Percentiles rank a stretch among this genome's conserved stretches.
These are phyloP conservation scores for Phlyctochytrium arcticum DNA, from an alignment of 192 early-diverging fungal genomes.

Conservation along the genomic window DNA sequence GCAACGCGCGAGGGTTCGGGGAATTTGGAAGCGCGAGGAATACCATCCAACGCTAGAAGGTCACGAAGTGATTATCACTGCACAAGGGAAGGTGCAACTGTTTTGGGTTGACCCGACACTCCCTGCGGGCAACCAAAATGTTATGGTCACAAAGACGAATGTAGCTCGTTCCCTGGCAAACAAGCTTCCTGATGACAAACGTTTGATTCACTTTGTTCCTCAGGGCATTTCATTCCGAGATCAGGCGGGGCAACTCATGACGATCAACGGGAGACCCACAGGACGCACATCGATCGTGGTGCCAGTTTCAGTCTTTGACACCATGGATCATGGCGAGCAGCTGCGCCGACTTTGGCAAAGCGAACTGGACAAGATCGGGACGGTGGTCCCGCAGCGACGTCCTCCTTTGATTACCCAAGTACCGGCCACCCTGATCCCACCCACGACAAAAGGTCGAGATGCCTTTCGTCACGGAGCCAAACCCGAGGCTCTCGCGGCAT, in stretches of 20 bases:
- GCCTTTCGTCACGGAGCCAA: background rate
- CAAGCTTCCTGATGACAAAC: background rate
- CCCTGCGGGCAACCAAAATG: background rate
- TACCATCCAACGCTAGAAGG: conserved; percentile 1
- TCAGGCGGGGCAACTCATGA: background rate
- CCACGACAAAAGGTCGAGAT: background rate
- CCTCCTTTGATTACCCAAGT: background rate
- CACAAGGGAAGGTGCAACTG: background rate
- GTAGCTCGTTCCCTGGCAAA: background rate
- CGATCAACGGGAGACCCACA: background rate
- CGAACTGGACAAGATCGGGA: background rate
- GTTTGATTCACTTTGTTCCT: background rate
- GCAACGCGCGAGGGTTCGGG: background rate
- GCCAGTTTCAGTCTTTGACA: background rate
- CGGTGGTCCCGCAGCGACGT: background rate
- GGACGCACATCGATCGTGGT: background rate
- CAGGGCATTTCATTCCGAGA: background rate
- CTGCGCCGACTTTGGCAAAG: background rate
- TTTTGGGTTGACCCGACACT: background rate
- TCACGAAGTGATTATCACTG: background rate
- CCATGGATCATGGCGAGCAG: background rate
- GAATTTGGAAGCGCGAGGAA: background rate
- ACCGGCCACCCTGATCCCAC: background rate
- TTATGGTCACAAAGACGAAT: background rate
- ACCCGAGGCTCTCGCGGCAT: background rate